These are phyloP conservation scores for Boeremia lycopersici DNA, from an alignment of 2,329 filamentous ascomycete genomes.

Conservation along the genomic window DNA sequence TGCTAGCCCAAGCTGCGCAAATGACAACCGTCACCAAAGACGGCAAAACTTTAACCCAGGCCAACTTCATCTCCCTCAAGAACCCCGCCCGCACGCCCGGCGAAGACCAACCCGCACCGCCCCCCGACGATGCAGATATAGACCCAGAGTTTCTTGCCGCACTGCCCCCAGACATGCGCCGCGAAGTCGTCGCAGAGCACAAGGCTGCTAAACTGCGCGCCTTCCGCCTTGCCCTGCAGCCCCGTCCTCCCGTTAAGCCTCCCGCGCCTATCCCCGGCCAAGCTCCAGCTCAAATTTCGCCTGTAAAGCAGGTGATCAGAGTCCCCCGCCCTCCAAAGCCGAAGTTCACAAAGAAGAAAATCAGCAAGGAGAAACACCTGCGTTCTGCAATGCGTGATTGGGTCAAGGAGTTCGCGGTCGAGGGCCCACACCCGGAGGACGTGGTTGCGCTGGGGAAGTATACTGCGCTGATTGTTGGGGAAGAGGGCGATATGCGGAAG, in stretches of 20 bases:
- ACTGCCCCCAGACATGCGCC: constrained; percentile 70
- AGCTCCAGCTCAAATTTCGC: no score
- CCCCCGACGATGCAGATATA: constrained; percentile 18
- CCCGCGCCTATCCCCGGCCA: not conserved
- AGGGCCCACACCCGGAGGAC: constrained; percentile 81
- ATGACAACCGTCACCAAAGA: constrained; percentile 47
- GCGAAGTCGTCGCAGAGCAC: constrained; percentile 78
- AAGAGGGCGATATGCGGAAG: constrained; percentile 81
- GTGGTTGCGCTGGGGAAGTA: constrained; percentile 76
- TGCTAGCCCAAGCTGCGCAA: constrained; percentile 57
- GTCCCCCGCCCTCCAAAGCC: constrained; percentile 56
- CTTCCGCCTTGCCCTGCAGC: constrained; percentile 36
- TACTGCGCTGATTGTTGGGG: constrained; percentile 70
- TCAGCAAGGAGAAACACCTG: constrained; percentile 66
- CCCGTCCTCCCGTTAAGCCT: not conserved
- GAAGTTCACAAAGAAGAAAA: constrained; percentile 65
- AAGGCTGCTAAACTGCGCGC: constrained; percentile 42
- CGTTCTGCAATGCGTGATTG: constrained; percentile 77
- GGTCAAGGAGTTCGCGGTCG: constrained; percentile 71
- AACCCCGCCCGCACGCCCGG: constrained; percentile 23
- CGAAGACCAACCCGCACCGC: not conserved
- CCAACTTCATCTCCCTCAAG: constrained; percentile 66
- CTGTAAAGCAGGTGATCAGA: not conserved
- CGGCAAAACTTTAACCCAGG: constrained; percentile 66
- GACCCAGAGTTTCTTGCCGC: constrained; percentile 75